These are phyloP conservation scores for Seiridium unicorne DNA, from an alignment of 2,329 filamentous ascomycete genomes.

Conservation along the genomic window DNA sequence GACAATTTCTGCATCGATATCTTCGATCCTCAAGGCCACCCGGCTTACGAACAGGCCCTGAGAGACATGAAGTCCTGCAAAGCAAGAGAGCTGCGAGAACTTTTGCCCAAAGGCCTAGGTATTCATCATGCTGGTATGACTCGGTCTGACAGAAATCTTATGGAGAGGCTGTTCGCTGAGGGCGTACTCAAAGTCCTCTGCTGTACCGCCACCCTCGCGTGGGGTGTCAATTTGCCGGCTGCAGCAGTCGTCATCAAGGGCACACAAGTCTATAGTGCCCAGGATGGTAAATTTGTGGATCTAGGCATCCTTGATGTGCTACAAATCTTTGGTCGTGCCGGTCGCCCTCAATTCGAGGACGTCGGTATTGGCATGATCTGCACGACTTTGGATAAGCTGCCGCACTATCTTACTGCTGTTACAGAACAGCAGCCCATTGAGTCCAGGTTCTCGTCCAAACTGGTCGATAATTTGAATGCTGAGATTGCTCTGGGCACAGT, in stretches of 20 bases:
- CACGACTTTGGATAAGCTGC: conserved; percentile 89
- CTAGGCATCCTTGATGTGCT: conserved; percentile 94
- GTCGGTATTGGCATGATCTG: conserved; percentile 98
- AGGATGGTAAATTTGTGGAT: conserved; percentile 95
- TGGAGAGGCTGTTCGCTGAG: conserved; percentile 86
- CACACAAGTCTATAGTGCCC: conserved; percentile 93
- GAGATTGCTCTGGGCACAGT: conserved; percentile 94
- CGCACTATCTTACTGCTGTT: conserved; percentile 88
- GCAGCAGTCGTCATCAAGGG: conserved; percentile 98
- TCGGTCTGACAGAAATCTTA: conserved; percentile 89
- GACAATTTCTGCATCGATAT: conserved; percentile 79
- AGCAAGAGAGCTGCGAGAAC: conserved; percentile 82
- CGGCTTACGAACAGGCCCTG: conserved; percentile 75
- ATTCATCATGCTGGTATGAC: conserved; percentile 98
- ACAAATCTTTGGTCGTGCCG: conserved; percentile 97
- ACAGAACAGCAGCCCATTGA: conserved; percentile 97
- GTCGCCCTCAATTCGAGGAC: conserved; percentile 95
- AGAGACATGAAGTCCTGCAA: conserved; percentile 84
- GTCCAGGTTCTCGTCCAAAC: conserved; percentile 88
- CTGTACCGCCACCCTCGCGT: conserved; percentile 95
- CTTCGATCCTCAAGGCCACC: conserved; percentile 78
- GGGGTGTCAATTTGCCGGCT: conserved; percentile 97
- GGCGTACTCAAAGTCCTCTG: conserved; percentile 96
- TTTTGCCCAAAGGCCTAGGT: conserved; percentile 87
- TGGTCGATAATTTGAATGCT: conserved; percentile 96